These are phyloP conservation scores for Alternaria sp. DNA, from an alignment of 2,329 filamentous ascomycete species.

Conservation along the genomic window DNA sequence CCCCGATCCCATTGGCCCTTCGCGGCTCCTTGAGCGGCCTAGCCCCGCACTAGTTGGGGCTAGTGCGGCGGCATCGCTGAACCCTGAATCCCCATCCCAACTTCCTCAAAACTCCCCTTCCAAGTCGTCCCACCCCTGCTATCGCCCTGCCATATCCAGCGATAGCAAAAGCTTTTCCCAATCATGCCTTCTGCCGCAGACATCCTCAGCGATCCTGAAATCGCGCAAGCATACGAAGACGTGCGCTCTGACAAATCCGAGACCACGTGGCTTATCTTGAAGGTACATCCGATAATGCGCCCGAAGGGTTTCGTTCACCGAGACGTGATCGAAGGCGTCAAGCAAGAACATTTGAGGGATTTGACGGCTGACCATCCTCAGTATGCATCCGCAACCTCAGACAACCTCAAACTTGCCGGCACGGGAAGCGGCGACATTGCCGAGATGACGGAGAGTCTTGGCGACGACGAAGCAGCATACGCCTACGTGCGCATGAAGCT, in stretches of 20 bases:
- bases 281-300: constrained; percentile 49
- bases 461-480: constrained; percentile 68
- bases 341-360: not conserved
- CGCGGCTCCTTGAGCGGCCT: not conserved
- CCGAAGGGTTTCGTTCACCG: not conserved
- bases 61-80: not conserved
- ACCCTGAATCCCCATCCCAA: constrained; percentile 13
- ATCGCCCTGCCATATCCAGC: not conserved
- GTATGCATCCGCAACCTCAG: constrained; percentile 55
- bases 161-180: not conserved
- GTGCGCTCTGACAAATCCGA: constrained; percentile 70
- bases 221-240: constrained; percentile 69
- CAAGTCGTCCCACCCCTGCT: not conserved
- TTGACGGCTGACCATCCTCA: not conserved
- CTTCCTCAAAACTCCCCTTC: constrained; percentile 12
- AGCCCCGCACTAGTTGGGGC: constrained; percentile 11
- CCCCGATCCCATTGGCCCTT: not conserved
- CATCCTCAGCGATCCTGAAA: constrained; percentile 57
- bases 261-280: constrained; percentile 72
- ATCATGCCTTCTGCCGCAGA: constrained; percentile 39
- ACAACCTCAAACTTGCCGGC: constrained; percentile 61
- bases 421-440: constrained; percentile 67
- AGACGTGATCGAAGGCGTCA: not conserved
- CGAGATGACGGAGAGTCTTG: constrained; percentile 64
- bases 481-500: constrained; percentile 66